A percentile compares a stretch with the other conserved stretches of the same genome.
Conservation (phyloP, 192 early-diverging fungal genomes). For the Backusella circina region DNA sequence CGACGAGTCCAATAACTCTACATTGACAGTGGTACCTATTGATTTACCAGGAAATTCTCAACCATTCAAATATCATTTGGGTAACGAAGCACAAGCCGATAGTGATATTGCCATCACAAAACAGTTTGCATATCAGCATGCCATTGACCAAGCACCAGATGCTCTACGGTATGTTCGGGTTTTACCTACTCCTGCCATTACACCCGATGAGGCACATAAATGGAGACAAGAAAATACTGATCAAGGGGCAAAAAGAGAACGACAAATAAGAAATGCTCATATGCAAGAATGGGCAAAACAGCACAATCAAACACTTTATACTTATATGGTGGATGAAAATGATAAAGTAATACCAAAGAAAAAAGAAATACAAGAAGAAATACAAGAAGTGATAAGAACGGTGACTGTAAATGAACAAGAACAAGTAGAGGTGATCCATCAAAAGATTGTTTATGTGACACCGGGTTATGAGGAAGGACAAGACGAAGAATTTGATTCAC, state of each 20-base stretch:
- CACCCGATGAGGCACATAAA: background rate
- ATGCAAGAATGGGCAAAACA: background rate
- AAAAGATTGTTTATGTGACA: background rate
- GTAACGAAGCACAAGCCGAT: slow-evolving; percentile 4
- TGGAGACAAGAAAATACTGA: background rate
- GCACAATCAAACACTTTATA: background rate
- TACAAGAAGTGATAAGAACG: background rate
- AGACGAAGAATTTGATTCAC: background rate
- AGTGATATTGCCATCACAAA: background rate
- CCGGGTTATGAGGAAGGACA: background rate
- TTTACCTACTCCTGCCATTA: background rate
- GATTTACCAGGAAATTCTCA: slow-evolving; percentile 6
- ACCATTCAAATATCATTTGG: slow-evolving; percentile 8
- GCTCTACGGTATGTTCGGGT: slow-evolving; percentile 2
- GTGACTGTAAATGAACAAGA: background rate
- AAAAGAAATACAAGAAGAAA: background rate
- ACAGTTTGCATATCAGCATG: background rate
- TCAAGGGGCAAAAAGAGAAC: background rate
- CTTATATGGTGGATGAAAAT: background rate
- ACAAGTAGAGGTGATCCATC: background rate
- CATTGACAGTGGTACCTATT: background rate
- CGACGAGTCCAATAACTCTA: background rate
- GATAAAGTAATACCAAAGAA: background rate
- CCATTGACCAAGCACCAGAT: background rate
- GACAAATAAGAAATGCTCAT: background rate